Conservation (phyloP, 352 stramenopile genomes). For the Phytophthora boehmeriae region DNA sequence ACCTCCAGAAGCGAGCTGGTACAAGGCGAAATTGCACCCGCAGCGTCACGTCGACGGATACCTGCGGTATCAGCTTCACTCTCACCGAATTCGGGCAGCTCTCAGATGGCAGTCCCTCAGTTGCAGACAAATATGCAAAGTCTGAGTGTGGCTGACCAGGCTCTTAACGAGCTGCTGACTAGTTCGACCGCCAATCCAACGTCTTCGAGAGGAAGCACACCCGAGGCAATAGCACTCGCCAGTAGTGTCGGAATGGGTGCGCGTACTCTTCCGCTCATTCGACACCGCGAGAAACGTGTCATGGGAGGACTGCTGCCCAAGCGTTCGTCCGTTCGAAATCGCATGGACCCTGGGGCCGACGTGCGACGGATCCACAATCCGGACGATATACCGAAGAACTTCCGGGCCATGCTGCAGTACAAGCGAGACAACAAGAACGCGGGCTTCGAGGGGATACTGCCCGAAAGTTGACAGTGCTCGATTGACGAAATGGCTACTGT, state of each 20-base stretch:
- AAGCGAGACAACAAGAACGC: conserved; percentile 43
- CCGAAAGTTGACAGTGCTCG: conserved; percentile 21
- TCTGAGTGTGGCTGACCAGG: conserved; percentile 22
- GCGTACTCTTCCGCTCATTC: conserved; percentile 54
- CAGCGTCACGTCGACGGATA: conserved; percentile 20
- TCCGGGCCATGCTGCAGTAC: conserved; percentile 63
- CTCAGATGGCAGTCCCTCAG: conserved; percentile 4
- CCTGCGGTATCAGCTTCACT: conserved; percentile 2
- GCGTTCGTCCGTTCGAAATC: conserved; percentile 62
- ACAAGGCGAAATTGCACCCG: conserved; percentile 5
- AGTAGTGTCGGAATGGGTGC: conserved; percentile 45
- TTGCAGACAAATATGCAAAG: conserved; percentile 19
- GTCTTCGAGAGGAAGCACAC: conserved; percentile 16
- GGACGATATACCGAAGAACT: conserved; percentile 77
- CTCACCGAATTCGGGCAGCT: not conserved
- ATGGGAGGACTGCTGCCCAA: conserved; percentile 79
- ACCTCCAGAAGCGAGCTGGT: conserved; percentile 7
- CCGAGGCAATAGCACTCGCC: conserved; percentile 27
- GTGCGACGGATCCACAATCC: conserved; percentile 74
- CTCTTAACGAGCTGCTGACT: conserved; percentile 29
- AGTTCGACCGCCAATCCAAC: conserved; percentile 15
- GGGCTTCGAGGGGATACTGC: conserved; percentile 40
- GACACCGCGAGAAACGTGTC: conserved; percentile 52
- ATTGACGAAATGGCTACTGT: not conserved
- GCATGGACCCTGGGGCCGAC: conserved; percentile 68